These are phyloP conservation scores for Globisporangium echinulatum DNA, from an alignment of 352 stramenopile genomes.

Conservation along the genomic window DNA sequence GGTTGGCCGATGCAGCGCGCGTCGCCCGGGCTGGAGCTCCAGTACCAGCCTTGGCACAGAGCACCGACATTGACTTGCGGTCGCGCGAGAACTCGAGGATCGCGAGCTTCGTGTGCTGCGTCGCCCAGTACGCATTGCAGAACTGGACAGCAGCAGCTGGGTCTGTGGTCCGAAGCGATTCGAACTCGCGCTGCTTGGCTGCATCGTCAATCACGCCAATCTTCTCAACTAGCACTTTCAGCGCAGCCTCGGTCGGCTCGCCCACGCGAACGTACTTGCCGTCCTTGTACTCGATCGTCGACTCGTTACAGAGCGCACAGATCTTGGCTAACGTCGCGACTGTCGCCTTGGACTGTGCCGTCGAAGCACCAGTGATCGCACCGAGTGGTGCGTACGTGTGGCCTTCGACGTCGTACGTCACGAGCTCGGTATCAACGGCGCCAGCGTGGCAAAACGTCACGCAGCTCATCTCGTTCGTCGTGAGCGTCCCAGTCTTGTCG, in stretches of 20 bases:
- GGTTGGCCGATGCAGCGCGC: conserved; percentile 51
- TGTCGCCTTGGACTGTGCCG: conserved; percentile 56
- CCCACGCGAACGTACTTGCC: conserved; percentile 89
- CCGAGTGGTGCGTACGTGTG: conserved; percentile 91
- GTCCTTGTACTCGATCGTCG: conserved; percentile 83
- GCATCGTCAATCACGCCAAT: conserved; percentile 81
- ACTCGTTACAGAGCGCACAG: conserved; percentile 97
- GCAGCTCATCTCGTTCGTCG: conserved; percentile 97
- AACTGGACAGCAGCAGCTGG: conserved; percentile 74
- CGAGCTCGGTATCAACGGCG: conserved; percentile 57
- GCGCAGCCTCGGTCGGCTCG: conserved; percentile 96
- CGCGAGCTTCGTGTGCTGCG: conserved; percentile 87
- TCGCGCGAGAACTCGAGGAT: conserved; percentile 96
- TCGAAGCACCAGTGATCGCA: conserved; percentile 41
- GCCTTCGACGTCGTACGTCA: conserved; percentile 91
- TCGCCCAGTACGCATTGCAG: conserved; percentile 74
- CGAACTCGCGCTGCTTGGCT: conserved; percentile 57
- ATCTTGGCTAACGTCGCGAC: conserved; percentile 87
- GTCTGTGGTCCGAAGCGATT: conserved; percentile 46
- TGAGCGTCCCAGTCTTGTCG: conserved; percentile 94
- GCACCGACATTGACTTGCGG: conserved; percentile 97
- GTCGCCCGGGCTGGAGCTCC: conserved; percentile 32
- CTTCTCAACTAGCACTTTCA: conserved; percentile 95
- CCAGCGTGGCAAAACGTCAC: conserved; percentile 72
- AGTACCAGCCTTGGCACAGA: conserved; percentile 61